These are phyloP conservation scores for Pyrenopolyporus hunteri DNA, from an alignment of 495 filamentous ascomycete species.

Conservation along the genomic window DNA sequence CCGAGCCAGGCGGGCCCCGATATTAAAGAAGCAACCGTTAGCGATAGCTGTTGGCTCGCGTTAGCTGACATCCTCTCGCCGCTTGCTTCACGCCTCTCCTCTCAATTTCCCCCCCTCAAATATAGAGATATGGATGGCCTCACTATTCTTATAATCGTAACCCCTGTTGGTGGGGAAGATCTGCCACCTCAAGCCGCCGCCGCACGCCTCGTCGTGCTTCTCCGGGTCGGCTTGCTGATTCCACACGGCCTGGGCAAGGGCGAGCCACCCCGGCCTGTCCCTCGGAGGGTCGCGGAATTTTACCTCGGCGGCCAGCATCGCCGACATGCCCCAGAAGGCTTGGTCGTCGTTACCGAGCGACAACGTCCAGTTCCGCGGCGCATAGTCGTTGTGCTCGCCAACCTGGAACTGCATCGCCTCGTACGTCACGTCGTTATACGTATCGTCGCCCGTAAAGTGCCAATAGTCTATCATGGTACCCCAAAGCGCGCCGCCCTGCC, in stretches of 20 bases:
- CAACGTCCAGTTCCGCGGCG: slow-evolving; percentile 72
- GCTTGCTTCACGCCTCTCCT: neutral
- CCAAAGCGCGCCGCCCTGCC: slow-evolving; percentile 78
- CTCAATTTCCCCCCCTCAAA: neutral
- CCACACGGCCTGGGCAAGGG: slow-evolving; percentile 79
- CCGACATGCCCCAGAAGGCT: slow-evolving; percentile 75
- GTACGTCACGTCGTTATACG: slow-evolving; percentile 68
- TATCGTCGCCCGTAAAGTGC: slow-evolving; percentile 72
- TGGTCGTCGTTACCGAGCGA: slow-evolving; percentile 88
- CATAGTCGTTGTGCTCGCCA: slow-evolving; percentile 69
- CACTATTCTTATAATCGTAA: slow-evolving; percentile 88
- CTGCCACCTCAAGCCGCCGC: slow-evolving; percentile 85
- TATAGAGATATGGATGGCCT: slow-evolving; percentile 21
- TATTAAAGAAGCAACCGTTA: slow-evolving; percentile 85
- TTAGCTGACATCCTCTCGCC: neutral
- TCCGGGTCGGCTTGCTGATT: slow-evolving; percentile 65
- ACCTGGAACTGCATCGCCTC: slow-evolving; percentile 73
- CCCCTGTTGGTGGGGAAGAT: slow-evolving; percentile 77
- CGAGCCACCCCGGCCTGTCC: slow-evolving; percentile 69
- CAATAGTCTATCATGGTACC: slow-evolving; percentile 79
- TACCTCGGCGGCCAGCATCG: slow-evolving; percentile 74
- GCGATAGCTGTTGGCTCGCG: slow-evolving; percentile 58
- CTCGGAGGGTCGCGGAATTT: slow-evolving; percentile 67
- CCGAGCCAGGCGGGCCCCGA: slow-evolving; percentile 76
- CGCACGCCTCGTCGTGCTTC: slow-evolving; percentile 69